Base-by-base conservation (phyloP, 2,329 filamentous ascomycete genomes). In the Calonectria pseudoturangicola region DNA sequence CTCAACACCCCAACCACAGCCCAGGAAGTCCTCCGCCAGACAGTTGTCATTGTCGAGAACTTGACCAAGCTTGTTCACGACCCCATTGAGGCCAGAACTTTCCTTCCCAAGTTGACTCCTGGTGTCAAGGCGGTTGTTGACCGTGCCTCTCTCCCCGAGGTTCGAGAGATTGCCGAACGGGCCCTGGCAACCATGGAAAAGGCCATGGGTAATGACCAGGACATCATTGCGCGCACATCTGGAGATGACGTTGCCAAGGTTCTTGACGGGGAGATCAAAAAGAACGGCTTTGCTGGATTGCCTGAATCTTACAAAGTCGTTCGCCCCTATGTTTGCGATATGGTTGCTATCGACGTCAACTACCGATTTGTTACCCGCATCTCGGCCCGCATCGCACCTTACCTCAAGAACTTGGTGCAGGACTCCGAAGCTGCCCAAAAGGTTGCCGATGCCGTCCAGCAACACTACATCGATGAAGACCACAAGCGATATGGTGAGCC, bases 51-150 rank as follows among this genome's bases (percentile, higher is more conserved):
- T 65, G 94, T 97, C 25, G 97, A 99, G 87, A 99, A 99, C 87
- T 88, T 99, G 87, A 99, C 97, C 73, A 98, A 98, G 88, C 92
- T 99, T 39, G 97, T 99, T 33, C 97, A 99, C 85, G 96, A 93
- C 83, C 97, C 97, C 16, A 92, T 98, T 73, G 97, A 99, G 87
- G 97, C 97, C 41, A 91, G 97, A 77, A 95, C 95, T 69, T 99
- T 99, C 89, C 86, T 99, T 82, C 97, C 97, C 65, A 98, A 98
- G 86, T 89, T 99, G 66, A 94, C 94, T 81, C 97, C 97, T 51
- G 97, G 97, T 90, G 94, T 99, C 58, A 95, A 98, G 88, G 90
- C 89, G 68, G 96, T 99, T 71, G 92, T 93, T 77, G 93, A 97
- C 78, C 92, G 95, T 75, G 96, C 97, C 33, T 98, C 97, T 48